A percentile compares a stretch with the other conserved stretches of the same genome.
phyloP scores from a whole-genome alignment of 1,284 basidiomycete genomes.

The Hemileia vastatrix region DNA sequence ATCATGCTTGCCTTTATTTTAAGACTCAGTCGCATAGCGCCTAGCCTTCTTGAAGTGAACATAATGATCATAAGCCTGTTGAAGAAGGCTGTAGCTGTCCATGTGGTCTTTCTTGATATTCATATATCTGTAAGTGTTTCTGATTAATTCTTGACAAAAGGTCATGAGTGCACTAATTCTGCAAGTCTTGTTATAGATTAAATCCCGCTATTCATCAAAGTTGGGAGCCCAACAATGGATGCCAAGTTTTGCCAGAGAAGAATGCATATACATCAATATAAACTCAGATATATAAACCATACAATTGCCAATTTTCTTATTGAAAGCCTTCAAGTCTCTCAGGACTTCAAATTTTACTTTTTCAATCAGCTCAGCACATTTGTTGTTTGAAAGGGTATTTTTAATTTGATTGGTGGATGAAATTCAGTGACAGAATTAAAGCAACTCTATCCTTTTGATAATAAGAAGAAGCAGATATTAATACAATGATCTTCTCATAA shows the following conservation, averaged over 20 bases:
- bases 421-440: no score
- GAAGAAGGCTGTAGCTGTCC: neutral
- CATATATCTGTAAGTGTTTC: conserved; percentile 8
- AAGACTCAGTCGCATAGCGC: neutral
- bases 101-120: conserved; percentile 3
- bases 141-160: neutral
- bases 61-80: conserved; percentile 8
- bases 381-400: no score
- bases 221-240: conserved; percentile 2
- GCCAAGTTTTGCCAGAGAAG: conserved; percentile 1
- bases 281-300: conserved; percentile 4
- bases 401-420: no score
- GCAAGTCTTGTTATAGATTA: conserved; percentile 6
- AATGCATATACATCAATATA: conserved; percentile 5
- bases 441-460: no score
- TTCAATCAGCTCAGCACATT: no score
- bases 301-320: conserved; percentile 1
- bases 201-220: no score
- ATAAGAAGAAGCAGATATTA: no score
- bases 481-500: no score
- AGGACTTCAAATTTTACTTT: no score
- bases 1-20: neutral
- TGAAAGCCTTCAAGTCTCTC: neutral
- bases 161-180: neutral
- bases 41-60: conserved; percentile 2